Evolutionary conservation across 139 green algal species (phyloP).

Genomic region (Chlorella sp.): DNA sequence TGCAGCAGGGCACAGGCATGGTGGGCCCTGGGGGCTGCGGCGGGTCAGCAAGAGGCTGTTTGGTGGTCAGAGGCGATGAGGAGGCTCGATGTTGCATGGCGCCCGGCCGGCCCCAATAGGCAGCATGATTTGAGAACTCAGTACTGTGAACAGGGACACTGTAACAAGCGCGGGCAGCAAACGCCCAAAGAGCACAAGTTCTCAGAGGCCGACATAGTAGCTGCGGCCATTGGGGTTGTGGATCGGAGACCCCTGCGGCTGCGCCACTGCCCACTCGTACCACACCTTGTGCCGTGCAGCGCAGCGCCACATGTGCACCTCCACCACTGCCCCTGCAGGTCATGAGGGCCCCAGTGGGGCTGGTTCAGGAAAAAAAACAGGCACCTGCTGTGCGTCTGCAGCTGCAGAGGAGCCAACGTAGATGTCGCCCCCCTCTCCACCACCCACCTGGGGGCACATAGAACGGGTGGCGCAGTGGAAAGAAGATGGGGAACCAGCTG

Average conservation of each 20-base stretch:
- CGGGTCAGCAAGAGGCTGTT: background rate
- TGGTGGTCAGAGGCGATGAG: no score
- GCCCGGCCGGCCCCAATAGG: no score
- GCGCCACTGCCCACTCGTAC: constrained; percentile 89
- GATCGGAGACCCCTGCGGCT: constrained; percentile 41
- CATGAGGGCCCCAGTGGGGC: background rate
- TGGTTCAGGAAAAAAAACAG: background rate
- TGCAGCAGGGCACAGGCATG: no score
- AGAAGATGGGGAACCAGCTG: constrained; percentile 98
- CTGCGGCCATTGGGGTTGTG: constrained; percentile 83
- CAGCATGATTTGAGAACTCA: no score
- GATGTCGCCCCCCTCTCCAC: background rate
- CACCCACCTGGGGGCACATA: constrained; percentile 31
- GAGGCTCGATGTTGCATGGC: no score
- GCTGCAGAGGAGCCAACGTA: background rate
- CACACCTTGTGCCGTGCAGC: constrained; percentile 81
- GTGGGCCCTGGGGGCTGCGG: background rate
- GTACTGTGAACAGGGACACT: no score
- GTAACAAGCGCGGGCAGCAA: no score
- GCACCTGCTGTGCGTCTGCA: background rate
- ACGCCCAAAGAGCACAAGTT: no score
- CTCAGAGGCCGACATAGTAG: constrained; percentile 80
- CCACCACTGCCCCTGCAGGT: constrained; percentile 42
- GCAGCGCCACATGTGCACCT: constrained; percentile 88
- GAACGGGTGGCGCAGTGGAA: constrained; percentile 77